Base-by-base conservation (phyloP, 306 rosid species). In the Dalbergia cochinchinensis region DNA sequence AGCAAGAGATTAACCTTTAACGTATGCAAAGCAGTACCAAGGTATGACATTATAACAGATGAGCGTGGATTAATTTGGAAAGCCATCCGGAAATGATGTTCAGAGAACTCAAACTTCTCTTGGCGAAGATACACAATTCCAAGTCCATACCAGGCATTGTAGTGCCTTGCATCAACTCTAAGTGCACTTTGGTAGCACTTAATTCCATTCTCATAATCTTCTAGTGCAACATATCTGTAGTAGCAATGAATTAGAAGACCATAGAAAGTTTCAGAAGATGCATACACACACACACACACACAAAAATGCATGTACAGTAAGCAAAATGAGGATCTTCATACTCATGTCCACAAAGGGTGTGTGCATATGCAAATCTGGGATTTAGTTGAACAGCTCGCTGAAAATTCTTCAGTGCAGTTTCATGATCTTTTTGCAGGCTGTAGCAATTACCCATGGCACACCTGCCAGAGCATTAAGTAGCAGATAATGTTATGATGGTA, bases 341-440 rank as follows among this genome's bases (percentile, higher is more conserved):
- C 99, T 96, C 99, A 9, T 96, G 99, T 70, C 99, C 99, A 65
- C 98, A 96, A 58, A 96, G 98, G 71, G 99, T 96, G 89, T 96
- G 99, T 12, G 99, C 98, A 83, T 96, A 96, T 81, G 99, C 90
- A 85, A 93, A 96, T 90, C 91, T 89, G 69, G 99, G 86, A 86
- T 91, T 89, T 33, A 96, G 87, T 79, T 93, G 98, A 74, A 90
- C 94, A 61, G 99, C 97, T 86, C 99, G 96, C 80, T 91, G 99
- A 82, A 96, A 96, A 87, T 90, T 93, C 88, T 90, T 96, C 73
- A 96, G 85, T 42, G 87, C 89, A 76, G 85, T 69, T 82, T 82
- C 85, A 53, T 82, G 85, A 76, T 82, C 85, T 79, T 86, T 86
- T 84, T 86, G 89, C 81, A 86, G 82, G 83, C 89, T 86, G 81